These are phyloP conservation scores for Sporisorium reilianum DNA, from an alignment of 1,284 basidiomycete species.

Conservation along the genomic window DNA sequence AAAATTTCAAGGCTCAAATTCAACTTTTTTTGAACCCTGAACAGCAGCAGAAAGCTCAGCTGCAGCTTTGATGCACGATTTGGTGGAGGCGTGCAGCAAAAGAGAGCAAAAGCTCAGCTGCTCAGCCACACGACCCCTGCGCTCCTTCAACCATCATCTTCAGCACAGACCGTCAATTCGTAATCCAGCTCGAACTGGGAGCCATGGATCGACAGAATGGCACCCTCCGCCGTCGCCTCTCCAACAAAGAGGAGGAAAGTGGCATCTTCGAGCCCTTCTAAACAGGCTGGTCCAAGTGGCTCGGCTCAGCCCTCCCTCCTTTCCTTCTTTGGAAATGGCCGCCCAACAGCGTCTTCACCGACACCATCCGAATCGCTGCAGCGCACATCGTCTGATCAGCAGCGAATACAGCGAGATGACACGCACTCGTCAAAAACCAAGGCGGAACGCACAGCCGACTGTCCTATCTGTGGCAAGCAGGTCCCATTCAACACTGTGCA, in stretches of 20 bases:
- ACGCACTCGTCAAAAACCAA: slow-evolving; percentile 1
- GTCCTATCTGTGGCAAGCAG: slow-evolving; percentile 40
- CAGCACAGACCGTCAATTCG: background rate
- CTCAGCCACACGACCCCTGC: slow-evolving; percentile 24
- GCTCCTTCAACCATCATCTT: slow-evolving; percentile 6
- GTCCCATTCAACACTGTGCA: slow-evolving; percentile 44
- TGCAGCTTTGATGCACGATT: slow-evolving; percentile 17
- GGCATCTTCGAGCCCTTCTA: slow-evolving; percentile 35
- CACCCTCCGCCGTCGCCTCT: slow-evolving; percentile 35
- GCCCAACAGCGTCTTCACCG: slow-evolving; percentile 10
- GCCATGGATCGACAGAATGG: slow-evolving; percentile 30
- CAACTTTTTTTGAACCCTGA: slow-evolving; percentile 29
- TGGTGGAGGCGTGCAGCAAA: slow-evolving; percentile 34
- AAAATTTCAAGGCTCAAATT: slow-evolving; percentile 6
- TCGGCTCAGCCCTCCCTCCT: slow-evolving; percentile 46
- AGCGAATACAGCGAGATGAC: background rate
- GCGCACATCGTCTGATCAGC: slow-evolving; percentile 7
- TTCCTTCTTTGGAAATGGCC: slow-evolving; percentile 37
- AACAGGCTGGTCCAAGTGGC: slow-evolving; percentile 21
- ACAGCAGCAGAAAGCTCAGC: slow-evolving; percentile 7
- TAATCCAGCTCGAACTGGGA: slow-evolving; percentile 2
- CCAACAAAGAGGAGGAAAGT: slow-evolving; percentile 45
- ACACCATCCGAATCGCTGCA: slow-evolving; percentile 2
- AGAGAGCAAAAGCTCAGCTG: background rate
- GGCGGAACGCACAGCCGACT: slow-evolving; percentile 26